These are phyloP conservation scores for Nyctanthes arbortristis DNA, from an alignment of 257 asterid species.

Conservation along the genomic window DNA sequence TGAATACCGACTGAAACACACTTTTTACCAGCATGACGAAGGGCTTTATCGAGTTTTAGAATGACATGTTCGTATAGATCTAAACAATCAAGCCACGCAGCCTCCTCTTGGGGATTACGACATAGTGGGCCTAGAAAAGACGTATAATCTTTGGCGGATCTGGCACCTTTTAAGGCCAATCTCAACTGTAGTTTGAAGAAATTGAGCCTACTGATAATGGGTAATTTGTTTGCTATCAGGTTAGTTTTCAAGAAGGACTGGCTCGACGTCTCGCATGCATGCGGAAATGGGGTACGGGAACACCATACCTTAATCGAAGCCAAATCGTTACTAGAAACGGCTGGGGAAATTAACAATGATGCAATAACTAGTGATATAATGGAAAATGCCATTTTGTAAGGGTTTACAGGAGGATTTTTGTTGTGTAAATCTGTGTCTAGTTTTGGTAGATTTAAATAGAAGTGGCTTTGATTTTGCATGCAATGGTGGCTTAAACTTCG, in stretches of 20 bases:
- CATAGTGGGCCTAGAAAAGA: slow-evolving; percentile 56
- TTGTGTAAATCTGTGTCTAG: slow-evolving; percentile 20
- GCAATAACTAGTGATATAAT: slow-evolving; percentile 22
- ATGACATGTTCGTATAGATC: slow-evolving; percentile 55
- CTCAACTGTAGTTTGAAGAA: slow-evolving; percentile 52
- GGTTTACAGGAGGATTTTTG: background rate
- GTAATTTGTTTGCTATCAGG: slow-evolving; percentile 40
- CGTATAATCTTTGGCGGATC: slow-evolving; percentile 35
- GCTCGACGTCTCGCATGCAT: slow-evolving; percentile 69
- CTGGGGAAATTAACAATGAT: slow-evolving; percentile 33
- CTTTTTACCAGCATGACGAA: slow-evolving; percentile 39
- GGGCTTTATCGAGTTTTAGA: slow-evolving; percentile 43
- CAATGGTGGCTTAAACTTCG: no score
- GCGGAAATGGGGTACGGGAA: slow-evolving; percentile 69
- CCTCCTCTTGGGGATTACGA: slow-evolving; percentile 48
- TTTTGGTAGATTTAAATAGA: slow-evolving; percentile 32
- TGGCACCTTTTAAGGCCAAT: slow-evolving; percentile 66
- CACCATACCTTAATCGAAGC: slow-evolving; percentile 61
- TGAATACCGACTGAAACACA: slow-evolving; percentile 53
- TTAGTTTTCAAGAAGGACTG: slow-evolving; percentile 46
- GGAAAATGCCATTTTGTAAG: slow-evolving; percentile 30
- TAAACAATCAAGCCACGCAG: slow-evolving; percentile 87
- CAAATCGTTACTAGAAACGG: slow-evolving; percentile 25
- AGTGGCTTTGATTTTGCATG: background rate
- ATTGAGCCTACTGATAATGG: slow-evolving; percentile 55